These are phyloP conservation scores for Arthrobotrys sphaeroides DNA, from an alignment of 2,329 filamentous ascomycete genomes.

Conservation along the genomic window DNA sequence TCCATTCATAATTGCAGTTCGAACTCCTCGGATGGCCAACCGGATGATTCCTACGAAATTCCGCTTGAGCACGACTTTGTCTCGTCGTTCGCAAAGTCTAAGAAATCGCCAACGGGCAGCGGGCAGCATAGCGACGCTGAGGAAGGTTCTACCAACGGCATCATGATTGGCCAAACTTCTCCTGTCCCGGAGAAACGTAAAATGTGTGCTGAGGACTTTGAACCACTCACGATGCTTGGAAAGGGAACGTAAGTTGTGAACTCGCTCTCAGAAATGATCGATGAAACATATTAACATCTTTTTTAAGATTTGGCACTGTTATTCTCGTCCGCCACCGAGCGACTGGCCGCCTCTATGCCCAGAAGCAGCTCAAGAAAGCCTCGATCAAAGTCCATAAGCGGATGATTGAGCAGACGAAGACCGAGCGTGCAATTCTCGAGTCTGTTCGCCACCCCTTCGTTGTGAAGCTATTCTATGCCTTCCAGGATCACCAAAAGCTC, in stretches of 20 bases:
- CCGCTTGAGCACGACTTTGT: slow-evolving; percentile 47
- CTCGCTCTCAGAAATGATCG: not conserved
- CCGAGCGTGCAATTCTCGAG: slow-evolving; percentile 92
- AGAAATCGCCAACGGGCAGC: slow-evolving; percentile 47
- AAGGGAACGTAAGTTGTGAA: slow-evolving; percentile 76
- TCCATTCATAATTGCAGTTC: slow-evolving; percentile 46
- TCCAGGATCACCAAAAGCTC: slow-evolving; percentile 96
- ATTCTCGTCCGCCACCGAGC: slow-evolving; percentile 87
- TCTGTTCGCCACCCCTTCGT: slow-evolving; percentile 96
- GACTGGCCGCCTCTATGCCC: slow-evolving; percentile 90
- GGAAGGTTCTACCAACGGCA: slow-evolving; percentile 33
- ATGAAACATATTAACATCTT: not conserved
- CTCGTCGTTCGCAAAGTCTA: slow-evolving; percentile 42
- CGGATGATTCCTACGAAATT: slow-evolving; percentile 45
- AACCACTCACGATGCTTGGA: slow-evolving; percentile 87
- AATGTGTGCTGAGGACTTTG: slow-evolving; percentile 91
- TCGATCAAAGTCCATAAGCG: slow-evolving; percentile 95
- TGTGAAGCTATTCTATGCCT: slow-evolving; percentile 97
- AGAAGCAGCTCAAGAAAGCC: slow-evolving; percentile 99
- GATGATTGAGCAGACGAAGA: slow-evolving; percentile 95
- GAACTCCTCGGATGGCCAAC: slow-evolving; percentile 32
- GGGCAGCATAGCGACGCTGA: slow-evolving; percentile 40
- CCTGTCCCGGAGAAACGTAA: slow-evolving; percentile 69
- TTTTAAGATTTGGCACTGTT: slow-evolving; percentile 76
- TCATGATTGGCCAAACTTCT: slow-evolving; percentile 20